phyloP scores from a whole-genome alignment of 768 basidiomycete species.

The Hypholoma sublateritium region DNA sequence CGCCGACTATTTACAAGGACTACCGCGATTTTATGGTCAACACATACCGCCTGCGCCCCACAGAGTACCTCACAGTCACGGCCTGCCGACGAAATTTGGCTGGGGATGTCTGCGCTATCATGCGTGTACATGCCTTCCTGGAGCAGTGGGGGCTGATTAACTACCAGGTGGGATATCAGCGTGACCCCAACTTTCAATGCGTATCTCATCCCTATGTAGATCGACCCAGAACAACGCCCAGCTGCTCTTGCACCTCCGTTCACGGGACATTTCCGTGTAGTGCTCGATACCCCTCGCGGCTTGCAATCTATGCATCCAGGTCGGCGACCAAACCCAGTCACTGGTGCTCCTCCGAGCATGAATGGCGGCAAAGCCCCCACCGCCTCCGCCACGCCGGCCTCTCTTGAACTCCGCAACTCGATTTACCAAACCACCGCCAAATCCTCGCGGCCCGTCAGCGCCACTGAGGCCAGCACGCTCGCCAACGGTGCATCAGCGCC shows the following conservation, averaged over 20 bases:
- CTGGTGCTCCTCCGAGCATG: conserved; percentile 32
- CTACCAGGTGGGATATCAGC: conserved; percentile 74
- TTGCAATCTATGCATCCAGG: conserved; percentile 91
- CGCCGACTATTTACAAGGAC: conserved; percentile 96
- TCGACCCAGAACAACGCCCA: conserved; percentile 95
- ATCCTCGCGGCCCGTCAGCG: conserved; percentile 67
- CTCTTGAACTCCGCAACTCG: conserved; percentile 82
- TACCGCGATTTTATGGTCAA: conserved; percentile 99
- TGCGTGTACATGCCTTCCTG: conserved; percentile 98
- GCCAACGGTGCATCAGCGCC: conserved; percentile 47
- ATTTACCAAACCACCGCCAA: conserved; percentile 90
- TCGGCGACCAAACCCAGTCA: conserved; percentile 46
- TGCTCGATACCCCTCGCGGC: conserved; percentile 95
- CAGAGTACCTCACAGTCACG: conserved; percentile 96
- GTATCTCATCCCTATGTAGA: conserved; percentile 46
- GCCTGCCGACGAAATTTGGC: conserved; percentile 95
- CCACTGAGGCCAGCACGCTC: conserved; percentile 67
- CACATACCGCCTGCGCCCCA: conserved; percentile 90
- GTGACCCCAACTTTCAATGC: background rate
- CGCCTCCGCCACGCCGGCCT: conserved; percentile 53
- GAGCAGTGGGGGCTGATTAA: conserved; percentile 99
- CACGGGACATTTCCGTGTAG: conserved; percentile 97
- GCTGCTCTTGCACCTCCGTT: conserved; percentile 95
- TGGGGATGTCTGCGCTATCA: conserved; percentile 97
- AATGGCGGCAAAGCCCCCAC: conserved; percentile 44